These are phyloP conservation scores for Lactarius psammicola DNA, from an alignment of 768 basidiomycete genomes.

Conservation along the genomic window DNA sequence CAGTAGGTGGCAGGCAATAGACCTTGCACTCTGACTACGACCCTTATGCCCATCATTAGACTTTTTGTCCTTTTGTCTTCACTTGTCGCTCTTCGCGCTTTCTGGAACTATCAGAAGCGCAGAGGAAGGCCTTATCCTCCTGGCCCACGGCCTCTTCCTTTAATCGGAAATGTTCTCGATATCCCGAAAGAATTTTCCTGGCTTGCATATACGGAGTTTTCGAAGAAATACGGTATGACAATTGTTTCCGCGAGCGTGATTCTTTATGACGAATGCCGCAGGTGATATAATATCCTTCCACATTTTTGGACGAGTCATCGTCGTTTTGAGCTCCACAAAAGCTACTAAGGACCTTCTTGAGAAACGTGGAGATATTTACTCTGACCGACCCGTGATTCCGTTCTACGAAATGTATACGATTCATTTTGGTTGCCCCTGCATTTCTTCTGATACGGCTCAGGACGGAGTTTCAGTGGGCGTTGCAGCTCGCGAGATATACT, in stretches of 20 bases:
- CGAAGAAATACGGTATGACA: neutral
- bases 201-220: neutral
- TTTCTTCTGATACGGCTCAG: no score
- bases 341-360: no score
- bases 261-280: neutral
- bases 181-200: constrained; percentile 19
- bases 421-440: no score
- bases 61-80: neutral
- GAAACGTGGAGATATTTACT: no score
- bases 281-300: constrained; percentile 26
- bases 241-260: neutral
- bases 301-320: no score
- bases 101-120: constrained; percentile 4
- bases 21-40: no score
- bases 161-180: constrained; percentile 16
- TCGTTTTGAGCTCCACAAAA: no score
- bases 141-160: constrained; percentile 10
- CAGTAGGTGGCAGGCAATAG: no score
- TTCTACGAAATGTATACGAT: no score
- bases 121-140: constrained; percentile 10
- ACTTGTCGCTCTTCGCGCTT: neutral
- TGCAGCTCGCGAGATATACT: no score
- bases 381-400: no score
- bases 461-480: no score
- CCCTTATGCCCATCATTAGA: neutral